Percentiles rank a stretch among this genome's conserved stretches.
phyloP scores from a whole-genome alignment of 805 yeast species.

The Candida krabiensis region DNA sequence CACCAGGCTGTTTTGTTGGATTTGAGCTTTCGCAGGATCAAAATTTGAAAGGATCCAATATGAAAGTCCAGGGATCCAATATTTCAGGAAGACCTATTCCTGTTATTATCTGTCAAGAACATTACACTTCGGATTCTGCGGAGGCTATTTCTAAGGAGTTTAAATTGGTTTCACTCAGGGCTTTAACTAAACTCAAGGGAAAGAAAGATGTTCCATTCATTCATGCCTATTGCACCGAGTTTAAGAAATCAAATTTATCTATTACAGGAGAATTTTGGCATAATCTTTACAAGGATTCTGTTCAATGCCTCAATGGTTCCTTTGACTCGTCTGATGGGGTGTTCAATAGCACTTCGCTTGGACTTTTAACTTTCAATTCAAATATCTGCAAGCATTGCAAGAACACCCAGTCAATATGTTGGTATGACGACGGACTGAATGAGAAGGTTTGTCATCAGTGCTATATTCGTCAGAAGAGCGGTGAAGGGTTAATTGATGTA shows the following conservation, averaged over 20 bases:
- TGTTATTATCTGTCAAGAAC: conserved; percentile 43
- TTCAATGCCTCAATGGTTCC: no score
- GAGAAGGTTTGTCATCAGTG: conserved; percentile 27
- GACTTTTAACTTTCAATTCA: background rate
- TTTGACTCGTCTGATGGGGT: background rate
- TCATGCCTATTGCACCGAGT: conserved; percentile 40
- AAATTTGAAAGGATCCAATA: conserved; percentile 16
- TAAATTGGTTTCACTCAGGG: conserved; percentile 29
- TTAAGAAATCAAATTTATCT: conserved; percentile 10
- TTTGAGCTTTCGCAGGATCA: conserved; percentile 41
- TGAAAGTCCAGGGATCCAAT: conserved; percentile 23
- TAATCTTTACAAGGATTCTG: conserved; percentile 9
- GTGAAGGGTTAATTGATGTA: conserved; percentile 22
- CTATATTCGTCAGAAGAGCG: conserved; percentile 22
- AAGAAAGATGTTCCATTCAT: conserved; percentile 38
- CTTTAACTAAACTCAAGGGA: conserved; percentile 30
- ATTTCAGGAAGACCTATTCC: conserved; percentile 44
- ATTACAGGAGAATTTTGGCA: conserved; percentile 12
- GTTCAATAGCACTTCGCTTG: background rate
- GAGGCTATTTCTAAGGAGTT: conserved; percentile 7
- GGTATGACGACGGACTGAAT: conserved; percentile 17
- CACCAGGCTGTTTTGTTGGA: conserved; percentile 49
- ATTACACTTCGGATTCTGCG: conserved; percentile 16
- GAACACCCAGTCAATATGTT: conserved; percentile 18
- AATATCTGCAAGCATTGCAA: conserved; percentile 21